Evolutionary conservation across 306 rosid species (phyloP).

Genomic region (Casuarina cunninghamiana): DNA sequence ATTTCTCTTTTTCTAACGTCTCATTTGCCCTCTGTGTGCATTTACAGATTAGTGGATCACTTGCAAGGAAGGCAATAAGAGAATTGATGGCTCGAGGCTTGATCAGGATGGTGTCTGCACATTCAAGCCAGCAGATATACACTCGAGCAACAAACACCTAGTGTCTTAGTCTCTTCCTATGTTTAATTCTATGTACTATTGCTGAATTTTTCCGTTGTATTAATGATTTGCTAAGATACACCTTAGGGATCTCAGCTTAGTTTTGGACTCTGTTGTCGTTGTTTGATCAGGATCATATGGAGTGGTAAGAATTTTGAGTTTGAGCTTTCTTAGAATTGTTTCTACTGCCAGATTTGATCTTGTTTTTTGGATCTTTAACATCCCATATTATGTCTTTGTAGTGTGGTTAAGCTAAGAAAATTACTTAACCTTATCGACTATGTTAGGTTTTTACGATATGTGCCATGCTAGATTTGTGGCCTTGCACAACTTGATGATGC

Average conservation of each 20-base stretch:
- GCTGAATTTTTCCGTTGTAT: conserved; percentile 27
- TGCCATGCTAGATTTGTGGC: too few relatives aligned
- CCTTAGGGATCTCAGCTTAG: not conserved
- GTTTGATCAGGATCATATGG: conserved; percentile 18
- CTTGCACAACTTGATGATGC: too few relatives aligned
- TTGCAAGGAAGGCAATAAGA: conserved; percentile 62
- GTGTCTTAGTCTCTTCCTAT: not conserved
- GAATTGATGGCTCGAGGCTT: conserved; percentile 67
- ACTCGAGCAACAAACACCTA: conserved; percentile 74
- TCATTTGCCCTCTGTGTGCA: not conserved
- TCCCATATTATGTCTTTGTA: not conserved
- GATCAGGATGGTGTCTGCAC: conserved; percentile 62
- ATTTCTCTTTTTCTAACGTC: not conserved
- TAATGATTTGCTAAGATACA: conserved; percentile 21
- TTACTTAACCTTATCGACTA: too few relatives aligned
- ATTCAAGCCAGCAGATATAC: conserved; percentile 71
- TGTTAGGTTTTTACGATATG: too few relatives aligned
- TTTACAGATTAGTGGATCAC: conserved; percentile 58
- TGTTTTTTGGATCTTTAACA: not conserved
- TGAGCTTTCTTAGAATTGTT: conserved; percentile 4
- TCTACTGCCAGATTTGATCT: not conserved
- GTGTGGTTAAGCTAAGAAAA: too few relatives aligned
- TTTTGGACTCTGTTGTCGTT: conserved; percentile 23
- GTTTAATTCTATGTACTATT: conserved; percentile 14
- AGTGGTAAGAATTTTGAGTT: conserved; percentile 4